Base-by-base conservation (phyloP, 1,139 yeast species). In the Candida dubliniensis region DNA sequence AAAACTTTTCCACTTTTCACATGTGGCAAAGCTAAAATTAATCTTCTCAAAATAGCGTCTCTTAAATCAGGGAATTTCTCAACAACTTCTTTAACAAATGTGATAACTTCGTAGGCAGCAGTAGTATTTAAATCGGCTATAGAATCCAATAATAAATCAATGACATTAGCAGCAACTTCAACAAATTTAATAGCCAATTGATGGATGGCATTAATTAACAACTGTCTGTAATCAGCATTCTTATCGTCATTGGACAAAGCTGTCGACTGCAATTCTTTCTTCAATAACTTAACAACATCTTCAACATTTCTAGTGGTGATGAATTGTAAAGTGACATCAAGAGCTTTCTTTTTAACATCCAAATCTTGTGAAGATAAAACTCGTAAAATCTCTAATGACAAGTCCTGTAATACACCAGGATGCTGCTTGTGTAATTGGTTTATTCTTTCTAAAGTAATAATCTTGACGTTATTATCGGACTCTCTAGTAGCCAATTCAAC, bases 131-230 rank as follows among this genome's bases (percentile, higher is more conserved):
- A 78, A 46, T 90, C 96, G 42, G 87, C 82, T 60, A 95, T 78
- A 53, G 91, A 87, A 53, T 89, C 98, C 55, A 95, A 76, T 56
- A 95, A 74, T 58, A 95, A 74, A 53, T 89, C 96, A 50, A 91
- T 95, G 27, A 93, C 97, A 58, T 81, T 83, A 23, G 95, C 85
- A 30, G 98, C 96, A 53, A 91, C 96, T 61, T 91, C 96, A 43
- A 81, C 87, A 59, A 90, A 95, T 58, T 78, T 79, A 56, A 90
- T 82, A 13, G 99, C 99, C 61, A 93, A 84, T 57, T 83, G 82
- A 64, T 91, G 96, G 52, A 95, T 90, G 26, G 96, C 86, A 55
- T 85, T 84, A 53, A 93, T 91, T 55, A 95, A 79, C 50, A 89
- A 67, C 65, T 89, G 96, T 64, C 98, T 82, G 65, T 95, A 95